phyloP scores from a whole-genome alignment of 257 asterid species.

The Thymus quinquecostatus region DNA sequence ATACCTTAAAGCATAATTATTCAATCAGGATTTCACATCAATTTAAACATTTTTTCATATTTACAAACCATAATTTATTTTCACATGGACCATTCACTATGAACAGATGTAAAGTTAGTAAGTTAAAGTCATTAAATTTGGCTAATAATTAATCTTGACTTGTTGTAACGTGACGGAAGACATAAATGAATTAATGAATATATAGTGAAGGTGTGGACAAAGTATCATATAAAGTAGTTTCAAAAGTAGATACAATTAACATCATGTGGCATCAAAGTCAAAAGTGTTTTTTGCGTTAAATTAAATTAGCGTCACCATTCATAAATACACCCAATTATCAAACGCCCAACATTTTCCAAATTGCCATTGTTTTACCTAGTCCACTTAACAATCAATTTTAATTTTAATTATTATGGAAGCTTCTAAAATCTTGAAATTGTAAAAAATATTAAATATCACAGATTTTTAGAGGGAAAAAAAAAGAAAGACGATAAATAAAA shows the following conservation, averaged over 20 bases:
- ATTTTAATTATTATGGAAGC: constrained; percentile 11
- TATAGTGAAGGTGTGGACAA: constrained; percentile 9
- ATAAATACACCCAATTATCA: constrained; percentile 12
- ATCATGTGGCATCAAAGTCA: constrained; percentile 17
- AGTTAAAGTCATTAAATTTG: neutral
- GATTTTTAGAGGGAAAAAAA: too few species aligned
- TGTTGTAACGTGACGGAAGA: neutral
- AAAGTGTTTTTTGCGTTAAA: neutral
- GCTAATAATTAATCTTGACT: constrained; percentile 6
- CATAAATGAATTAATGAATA: neutral
- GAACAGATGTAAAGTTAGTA: neutral
- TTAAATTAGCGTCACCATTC: neutral
- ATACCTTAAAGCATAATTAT: too few species aligned
- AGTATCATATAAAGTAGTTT: neutral
- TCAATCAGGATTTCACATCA: too few species aligned
- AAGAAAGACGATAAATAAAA: too few species aligned
- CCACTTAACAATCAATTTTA: neutral
- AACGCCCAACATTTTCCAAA: constrained; percentile 1
- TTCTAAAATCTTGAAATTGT: constrained; percentile 6
- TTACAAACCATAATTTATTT: too few species aligned
- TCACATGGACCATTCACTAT: neutral
- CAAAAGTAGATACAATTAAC: neutral
- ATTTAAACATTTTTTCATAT: too few species aligned
- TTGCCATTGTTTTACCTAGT: constrained; percentile 7
- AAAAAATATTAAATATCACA: too few species aligned